Conservation (phyloP, 2,329 filamentous ascomycete species). For the Fusarium fujikuroi region DNA sequence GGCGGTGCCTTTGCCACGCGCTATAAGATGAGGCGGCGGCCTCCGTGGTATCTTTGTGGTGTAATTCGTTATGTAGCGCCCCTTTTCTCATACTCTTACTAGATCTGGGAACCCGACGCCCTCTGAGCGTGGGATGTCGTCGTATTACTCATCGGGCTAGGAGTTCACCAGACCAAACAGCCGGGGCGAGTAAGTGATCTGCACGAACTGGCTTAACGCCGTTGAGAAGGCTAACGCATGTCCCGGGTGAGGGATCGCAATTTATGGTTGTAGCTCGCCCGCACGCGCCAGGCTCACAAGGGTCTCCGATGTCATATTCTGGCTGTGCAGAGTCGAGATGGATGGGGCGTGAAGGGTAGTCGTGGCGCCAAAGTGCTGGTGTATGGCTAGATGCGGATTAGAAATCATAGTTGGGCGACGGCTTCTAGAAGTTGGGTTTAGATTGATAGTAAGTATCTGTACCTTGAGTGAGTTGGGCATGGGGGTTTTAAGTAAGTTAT, state of each 20-base stretch:
- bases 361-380: slow-evolving; percentile 5
- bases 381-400: slow-evolving; percentile 14
- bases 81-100: slow-evolving; percentile 23
- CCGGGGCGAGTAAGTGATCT: slow-evolving; percentile 9
- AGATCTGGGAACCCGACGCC: slow-evolving; percentile 9
- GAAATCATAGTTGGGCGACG: background rate
- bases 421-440: slow-evolving; percentile 27
- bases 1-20: slow-evolving; percentile 15
- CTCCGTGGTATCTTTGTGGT: background rate
- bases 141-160: slow-evolving; percentile 28
- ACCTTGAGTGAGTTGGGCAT: slow-evolving; percentile 14
- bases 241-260: slow-evolving; percentile 6
- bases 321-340: background rate
- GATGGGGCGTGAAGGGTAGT: slow-evolving; percentile 17
- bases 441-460: slow-evolving; percentile 25
- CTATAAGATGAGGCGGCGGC: slow-evolving; percentile 3
- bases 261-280: background rate
- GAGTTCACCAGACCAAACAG: background rate
- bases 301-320: background rate
- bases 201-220: slow-evolving; percentile 9
- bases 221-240: slow-evolving; percentile 23
- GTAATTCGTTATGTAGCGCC: background rate
- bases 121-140: background rate
- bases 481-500: slow-evolving; percentile 25
- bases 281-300: slow-evolving; percentile 1